phyloP scores from a whole-genome alignment of 2,329 filamentous ascomycete genomes.

The Paecilomyces fulvus region DNA sequence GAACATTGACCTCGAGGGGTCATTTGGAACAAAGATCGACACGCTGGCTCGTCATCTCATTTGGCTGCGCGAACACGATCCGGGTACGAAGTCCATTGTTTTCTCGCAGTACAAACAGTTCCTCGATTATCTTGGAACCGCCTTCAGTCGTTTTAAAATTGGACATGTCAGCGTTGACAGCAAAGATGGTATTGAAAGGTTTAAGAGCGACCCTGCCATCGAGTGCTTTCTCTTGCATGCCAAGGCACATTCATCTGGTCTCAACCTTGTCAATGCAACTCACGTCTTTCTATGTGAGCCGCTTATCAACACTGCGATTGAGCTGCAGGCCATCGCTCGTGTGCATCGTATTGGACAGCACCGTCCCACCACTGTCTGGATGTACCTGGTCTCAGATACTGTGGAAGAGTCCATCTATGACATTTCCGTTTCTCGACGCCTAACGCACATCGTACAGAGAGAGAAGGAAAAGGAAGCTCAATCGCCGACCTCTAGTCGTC shows the following conservation, averaged over 20 bases:
- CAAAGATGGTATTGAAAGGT: constrained; percentile 60
- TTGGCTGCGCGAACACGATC: constrained; percentile 76
- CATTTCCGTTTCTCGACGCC: constrained; percentile 67
- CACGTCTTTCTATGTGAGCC: constrained; percentile 95
- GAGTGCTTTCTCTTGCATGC: constrained; percentile 88
- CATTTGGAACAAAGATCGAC: constrained; percentile 86
- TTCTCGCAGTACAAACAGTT: constrained; percentile 89
- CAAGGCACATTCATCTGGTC: constrained; percentile 74
- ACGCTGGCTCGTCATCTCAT: constrained; percentile 71
- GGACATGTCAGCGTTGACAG: constrained; percentile 63
- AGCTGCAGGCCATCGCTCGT: constrained; percentile 88
- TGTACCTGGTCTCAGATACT: constrained; percentile 84
- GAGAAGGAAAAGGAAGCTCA: constrained; percentile 23
- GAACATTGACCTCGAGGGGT: constrained; percentile 62
- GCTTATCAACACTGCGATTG: constrained; percentile 83
- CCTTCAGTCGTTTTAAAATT: constrained; percentile 65
- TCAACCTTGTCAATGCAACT: constrained; percentile 87
- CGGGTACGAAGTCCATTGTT: constrained; percentile 83
- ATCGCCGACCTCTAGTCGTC: constrained; percentile 26
- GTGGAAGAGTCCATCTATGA: constrained; percentile 90
- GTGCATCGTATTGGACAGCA: constrained; percentile 91
- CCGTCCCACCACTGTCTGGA: constrained; percentile 84
- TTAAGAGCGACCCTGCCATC: constrained; percentile 62
- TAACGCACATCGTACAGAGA: constrained; percentile 62
- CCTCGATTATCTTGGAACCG: constrained; percentile 61